Conservation (phyloP, 1,284 basidiomycete genomes). For the Puccinia horiana region DNA sequence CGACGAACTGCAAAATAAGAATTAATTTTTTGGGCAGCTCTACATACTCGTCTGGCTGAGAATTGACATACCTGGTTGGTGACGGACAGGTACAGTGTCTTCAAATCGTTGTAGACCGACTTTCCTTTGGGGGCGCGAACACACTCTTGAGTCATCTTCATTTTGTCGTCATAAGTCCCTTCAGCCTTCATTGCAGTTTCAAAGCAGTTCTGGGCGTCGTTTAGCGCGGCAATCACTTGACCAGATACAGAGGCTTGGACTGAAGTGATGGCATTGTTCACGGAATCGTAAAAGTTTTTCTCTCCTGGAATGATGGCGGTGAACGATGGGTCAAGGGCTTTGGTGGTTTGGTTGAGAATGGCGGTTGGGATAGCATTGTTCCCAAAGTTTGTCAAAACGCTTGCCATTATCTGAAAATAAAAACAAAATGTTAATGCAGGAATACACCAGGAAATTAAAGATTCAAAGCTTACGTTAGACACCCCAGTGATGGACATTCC, state of each 20-base stretch:
- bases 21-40: background rate
- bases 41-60: background rate
- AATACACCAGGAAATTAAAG: background rate
- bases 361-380: constrained; percentile 24
- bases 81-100: constrained; percentile 42
- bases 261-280: constrained; percentile 45
- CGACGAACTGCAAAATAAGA: constrained; percentile 29
- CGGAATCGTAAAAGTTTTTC: constrained; percentile 44
- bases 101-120: constrained; percentile 45
- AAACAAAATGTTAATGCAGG: background rate
- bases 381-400: constrained; percentile 42
- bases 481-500: constrained; percentile 46
- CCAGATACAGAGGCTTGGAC: constrained; percentile 37
- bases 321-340: constrained; percentile 45
- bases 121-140: background rate
- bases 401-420: constrained; percentile 38
- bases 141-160: constrained; percentile 41
- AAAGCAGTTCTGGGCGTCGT: constrained; percentile 47
- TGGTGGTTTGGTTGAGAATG: constrained; percentile 22
- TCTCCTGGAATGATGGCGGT: constrained; percentile 41
- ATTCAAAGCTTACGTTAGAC: constrained; percentile 7
- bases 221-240: constrained; percentile 36
- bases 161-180: constrained; percentile 20
- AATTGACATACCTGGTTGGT: constrained; percentile 32
- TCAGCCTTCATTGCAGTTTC: constrained; percentile 26